Evolutionary conservation across 106 monocot species (phyloP).

Genomic region (Acorus gramineus): DNA sequence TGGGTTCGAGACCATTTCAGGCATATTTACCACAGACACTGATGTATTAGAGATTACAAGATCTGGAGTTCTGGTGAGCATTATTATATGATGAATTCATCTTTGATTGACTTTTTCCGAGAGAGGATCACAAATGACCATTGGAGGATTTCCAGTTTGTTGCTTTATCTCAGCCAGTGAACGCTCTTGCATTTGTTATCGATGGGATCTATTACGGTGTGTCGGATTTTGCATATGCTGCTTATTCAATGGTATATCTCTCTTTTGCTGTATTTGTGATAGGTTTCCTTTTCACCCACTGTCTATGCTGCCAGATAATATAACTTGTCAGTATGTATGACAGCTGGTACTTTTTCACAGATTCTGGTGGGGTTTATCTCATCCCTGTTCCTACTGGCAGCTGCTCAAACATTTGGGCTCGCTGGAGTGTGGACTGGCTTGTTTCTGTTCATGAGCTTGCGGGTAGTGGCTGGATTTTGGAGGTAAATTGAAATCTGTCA

Average conservation of each 20-base stretch:
- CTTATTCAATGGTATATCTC: conserved; percentile 76
- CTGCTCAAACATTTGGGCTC: conserved; percentile 60
- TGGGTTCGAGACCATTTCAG: conserved; percentile 63
- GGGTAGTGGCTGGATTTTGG: conserved; percentile 70
- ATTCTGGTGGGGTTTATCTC: conserved; percentile 54
- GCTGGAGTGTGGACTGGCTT: conserved; percentile 83
- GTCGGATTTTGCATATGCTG: conserved; percentile 84
- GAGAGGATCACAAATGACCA: neutral
- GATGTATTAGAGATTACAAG: conserved; percentile 62
- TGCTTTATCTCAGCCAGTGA: conserved; percentile 77
- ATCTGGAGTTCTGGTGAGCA: conserved; percentile 74
- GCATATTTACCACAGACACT: conserved; percentile 61
- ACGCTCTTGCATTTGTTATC: conserved; percentile 86
- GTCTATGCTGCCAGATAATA: neutral
- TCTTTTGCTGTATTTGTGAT: neutral
- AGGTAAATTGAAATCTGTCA: conserved; percentile 33
- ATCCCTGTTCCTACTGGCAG: conserved; percentile 42
- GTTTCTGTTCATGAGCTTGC: conserved; percentile 80
- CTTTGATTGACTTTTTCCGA: neutral
- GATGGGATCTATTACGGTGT: conserved; percentile 99
- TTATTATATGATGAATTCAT: neutral
- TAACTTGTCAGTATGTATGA: neutral
- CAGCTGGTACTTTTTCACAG: conserved; percentile 14
- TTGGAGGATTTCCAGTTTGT: conserved; percentile 60
- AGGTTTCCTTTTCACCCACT: neutral